Conservation (phyloP, 352 stramenopile species). For the Pythium oligandrum region DNA sequence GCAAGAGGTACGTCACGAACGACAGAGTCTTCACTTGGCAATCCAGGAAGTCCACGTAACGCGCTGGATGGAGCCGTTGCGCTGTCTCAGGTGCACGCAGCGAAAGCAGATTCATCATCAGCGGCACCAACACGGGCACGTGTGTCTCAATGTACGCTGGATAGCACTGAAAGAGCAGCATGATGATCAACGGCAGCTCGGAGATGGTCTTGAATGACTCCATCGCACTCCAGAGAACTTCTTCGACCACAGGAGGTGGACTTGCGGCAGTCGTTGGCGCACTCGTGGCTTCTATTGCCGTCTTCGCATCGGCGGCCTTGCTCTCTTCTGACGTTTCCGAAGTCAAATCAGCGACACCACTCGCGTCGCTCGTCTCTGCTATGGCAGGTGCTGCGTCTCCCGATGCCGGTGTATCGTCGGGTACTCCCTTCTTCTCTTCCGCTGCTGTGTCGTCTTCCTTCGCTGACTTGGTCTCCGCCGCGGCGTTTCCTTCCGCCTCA, state of each 20-base stretch:
- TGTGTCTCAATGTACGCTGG: slow-evolving; percentile 95
- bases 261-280: background rate
- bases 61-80: slow-evolving; percentile 47
- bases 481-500: background rate
- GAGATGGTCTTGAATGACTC: slow-evolving; percentile 95
- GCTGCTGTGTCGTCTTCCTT: background rate
- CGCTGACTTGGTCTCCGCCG: background rate
- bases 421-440: no score
- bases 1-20: slow-evolving; percentile 96
- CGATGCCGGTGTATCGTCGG: background rate
- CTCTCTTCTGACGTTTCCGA: no score
- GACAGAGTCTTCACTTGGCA: slow-evolving; percentile 97
- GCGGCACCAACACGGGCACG: slow-evolving; percentile 92
- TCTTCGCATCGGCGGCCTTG: no score
- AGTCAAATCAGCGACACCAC: no score
- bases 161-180: slow-evolving; percentile 98
- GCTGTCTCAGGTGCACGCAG: slow-evolving; percentile 70
- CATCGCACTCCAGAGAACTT: slow-evolving; percentile 74
- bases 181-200: slow-evolving; percentile 97
- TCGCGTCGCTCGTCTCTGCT: background rate
- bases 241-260: slow-evolving; percentile 5
- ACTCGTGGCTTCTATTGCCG: slow-evolving; percentile 1
- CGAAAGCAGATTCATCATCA: slow-evolving; percentile 96
- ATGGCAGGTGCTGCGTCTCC: background rate
- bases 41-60: slow-evolving; percentile 90